phyloP scores from a whole-genome alignment of 768 basidiomycete genomes.

The Russula brevipes region DNA sequence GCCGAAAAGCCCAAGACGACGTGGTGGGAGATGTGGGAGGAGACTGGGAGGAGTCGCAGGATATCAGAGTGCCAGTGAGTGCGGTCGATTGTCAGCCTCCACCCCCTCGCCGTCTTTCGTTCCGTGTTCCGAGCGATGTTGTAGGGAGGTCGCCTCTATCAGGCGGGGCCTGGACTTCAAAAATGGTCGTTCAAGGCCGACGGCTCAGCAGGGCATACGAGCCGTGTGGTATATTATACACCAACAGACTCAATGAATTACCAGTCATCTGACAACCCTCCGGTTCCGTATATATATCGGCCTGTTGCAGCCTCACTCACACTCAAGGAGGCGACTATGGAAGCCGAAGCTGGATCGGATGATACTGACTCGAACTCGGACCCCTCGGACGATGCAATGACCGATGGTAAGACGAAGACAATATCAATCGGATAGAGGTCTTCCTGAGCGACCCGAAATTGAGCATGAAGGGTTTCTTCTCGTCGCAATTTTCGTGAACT shows the following conservation, averaged over 20 bases:
- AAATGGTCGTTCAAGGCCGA: constrained; percentile 37
- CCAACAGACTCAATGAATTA: neutral
- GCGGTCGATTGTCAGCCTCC: constrained; percentile 39
- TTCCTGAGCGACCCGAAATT: constrained; percentile 63
- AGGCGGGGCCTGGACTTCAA: constrained; percentile 58
- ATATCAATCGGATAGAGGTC: constrained; percentile 32
- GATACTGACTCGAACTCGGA: constrained; percentile 26
- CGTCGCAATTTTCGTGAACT: constrained; percentile 61
- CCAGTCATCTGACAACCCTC: neutral
- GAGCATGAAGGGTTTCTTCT: constrained; percentile 58
- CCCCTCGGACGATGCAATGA: constrained; percentile 32
- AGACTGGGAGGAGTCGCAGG: constrained; percentile 66
- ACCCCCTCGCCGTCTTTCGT: constrained; percentile 11
- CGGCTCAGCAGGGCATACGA: constrained; percentile 30
- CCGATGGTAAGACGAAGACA: neutral
- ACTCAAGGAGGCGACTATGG: constrained; percentile 25
- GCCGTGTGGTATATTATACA: constrained; percentile 63
- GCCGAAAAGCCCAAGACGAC: constrained; percentile 31
- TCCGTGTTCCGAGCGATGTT: neutral
- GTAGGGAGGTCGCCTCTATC: constrained; percentile 55
- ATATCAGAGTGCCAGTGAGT: constrained; percentile 40
- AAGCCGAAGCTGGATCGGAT: constrained; percentile 23
- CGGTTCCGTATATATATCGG: constrained; percentile 63
- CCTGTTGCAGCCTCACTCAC: constrained; percentile 33
- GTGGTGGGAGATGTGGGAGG: constrained; percentile 77